Conservation (phyloP, 495 filamentous ascomycete species). For the Cercophora sp. region DNA sequence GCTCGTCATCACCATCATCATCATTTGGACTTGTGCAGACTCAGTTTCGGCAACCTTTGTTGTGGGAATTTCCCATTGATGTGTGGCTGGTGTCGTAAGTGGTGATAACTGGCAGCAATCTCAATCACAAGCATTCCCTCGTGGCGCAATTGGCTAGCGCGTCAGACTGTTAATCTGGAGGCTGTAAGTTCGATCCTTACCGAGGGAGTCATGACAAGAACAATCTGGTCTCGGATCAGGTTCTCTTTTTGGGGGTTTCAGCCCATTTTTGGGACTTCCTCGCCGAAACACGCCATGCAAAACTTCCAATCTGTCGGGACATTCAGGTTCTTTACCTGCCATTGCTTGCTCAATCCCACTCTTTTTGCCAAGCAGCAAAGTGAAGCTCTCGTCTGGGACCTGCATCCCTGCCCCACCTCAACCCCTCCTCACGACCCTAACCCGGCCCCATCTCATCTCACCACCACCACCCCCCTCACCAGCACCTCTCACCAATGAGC, state of each 20-base stretch:
- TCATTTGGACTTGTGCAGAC: no score
- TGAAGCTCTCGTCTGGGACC: no score
- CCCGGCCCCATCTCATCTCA: background rate
- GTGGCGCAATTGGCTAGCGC: conserved; percentile 13
- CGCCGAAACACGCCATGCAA: background rate
- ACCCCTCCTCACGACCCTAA: background rate
- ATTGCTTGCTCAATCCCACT: no score
- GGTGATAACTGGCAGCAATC: no score
- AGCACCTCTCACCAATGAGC: background rate
- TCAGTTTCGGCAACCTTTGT: no score
- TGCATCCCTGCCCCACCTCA: no score
- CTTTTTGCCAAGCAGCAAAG: no score
- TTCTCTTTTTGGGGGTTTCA: background rate
- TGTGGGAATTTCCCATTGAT: no score
- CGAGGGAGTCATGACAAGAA: background rate
- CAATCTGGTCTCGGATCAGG: background rate
- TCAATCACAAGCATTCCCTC: no score
- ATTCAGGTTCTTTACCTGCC: background rate
- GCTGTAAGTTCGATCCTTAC: conserved; percentile 4
- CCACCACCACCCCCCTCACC: background rate
- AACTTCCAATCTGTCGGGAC: background rate
- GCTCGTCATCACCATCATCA: no score
- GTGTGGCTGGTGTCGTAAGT: no score
- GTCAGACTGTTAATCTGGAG: conserved; percentile 9
- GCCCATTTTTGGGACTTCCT: background rate